These are phyloP conservation scores for Pseudogymnoascus sp. DNA, from an alignment of 2,329 filamentous ascomycete genomes.

Conservation along the genomic window DNA sequence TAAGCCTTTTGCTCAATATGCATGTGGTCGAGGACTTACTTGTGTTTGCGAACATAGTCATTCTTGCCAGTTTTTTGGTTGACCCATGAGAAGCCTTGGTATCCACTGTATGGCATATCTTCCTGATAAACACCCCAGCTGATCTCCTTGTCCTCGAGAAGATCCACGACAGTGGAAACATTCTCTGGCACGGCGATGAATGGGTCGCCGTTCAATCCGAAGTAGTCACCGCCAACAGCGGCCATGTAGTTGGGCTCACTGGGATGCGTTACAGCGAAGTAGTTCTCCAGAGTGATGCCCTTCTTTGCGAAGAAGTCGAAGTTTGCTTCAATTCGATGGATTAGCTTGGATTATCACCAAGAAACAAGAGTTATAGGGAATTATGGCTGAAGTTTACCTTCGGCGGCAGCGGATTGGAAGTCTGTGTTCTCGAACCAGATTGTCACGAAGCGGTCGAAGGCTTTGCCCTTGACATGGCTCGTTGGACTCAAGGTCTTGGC, in stretches of 20 bases:
- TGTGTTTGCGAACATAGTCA: conserved; percentile 79
- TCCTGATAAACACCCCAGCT: conserved; percentile 70
- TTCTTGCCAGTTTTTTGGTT: conserved; percentile 60
- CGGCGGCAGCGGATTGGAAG: conserved; percentile 54
- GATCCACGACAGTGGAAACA: conserved; percentile 58
- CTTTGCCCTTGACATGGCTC: conserved; percentile 59
- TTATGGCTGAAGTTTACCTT: conserved; percentile 40
- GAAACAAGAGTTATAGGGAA: conserved; percentile 22
- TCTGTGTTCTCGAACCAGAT: conserved; percentile 75
- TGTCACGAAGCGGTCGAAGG: conserved; percentile 62
- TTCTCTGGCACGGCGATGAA: conserved; percentile 52
- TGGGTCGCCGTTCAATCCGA: conserved; percentile 62
- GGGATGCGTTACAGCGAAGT: conserved; percentile 60
- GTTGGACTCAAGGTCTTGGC: conserved; percentile 53
- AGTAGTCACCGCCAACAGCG: conserved; percentile 61
- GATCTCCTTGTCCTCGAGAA: conserved; percentile 57
- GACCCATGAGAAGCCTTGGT: conserved; percentile 53
- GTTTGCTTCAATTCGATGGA: conserved; percentile 34
- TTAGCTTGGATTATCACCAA: conserved; percentile 21
- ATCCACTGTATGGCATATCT: conserved; percentile 68
- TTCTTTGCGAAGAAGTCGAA: conserved; percentile 48
- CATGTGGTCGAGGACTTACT: conserved; percentile 34
- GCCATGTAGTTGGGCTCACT: conserved; percentile 71
- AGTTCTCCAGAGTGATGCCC: conserved; percentile 54
- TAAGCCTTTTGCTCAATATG: neutral